These are phyloP conservation scores for Iris macrosiphon DNA, from an alignment of 106 monocot species.

Conservation along the genomic window DNA sequence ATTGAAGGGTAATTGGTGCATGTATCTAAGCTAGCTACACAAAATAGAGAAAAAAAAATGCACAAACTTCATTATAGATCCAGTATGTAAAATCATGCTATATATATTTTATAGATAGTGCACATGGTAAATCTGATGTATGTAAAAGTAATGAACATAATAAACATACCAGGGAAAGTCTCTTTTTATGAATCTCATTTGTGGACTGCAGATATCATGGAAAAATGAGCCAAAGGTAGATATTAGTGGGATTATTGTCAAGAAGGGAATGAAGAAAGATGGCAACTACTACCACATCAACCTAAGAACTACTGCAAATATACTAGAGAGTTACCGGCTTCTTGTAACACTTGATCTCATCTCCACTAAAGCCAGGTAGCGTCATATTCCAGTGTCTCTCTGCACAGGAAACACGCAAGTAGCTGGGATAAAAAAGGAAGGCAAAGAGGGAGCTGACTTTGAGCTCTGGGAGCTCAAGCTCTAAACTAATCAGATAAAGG, in stretches of 20 bases:
- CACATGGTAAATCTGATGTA: neutral
- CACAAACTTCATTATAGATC: neutral
- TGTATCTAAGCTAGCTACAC: neutral
- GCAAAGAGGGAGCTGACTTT: no score
- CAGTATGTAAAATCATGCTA: neutral
- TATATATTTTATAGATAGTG: no score
- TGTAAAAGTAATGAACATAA: neutral
- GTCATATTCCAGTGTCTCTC: conserved; percentile 90
- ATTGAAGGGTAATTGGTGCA: neutral
- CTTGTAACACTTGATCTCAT: conserved; percentile 82
- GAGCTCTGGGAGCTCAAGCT: no score
- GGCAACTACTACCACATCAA: neutral
- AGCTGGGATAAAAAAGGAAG: neutral
- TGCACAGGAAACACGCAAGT: conserved; percentile 17
- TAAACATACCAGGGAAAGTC: conserved; percentile 63
- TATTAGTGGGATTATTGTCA: neutral
- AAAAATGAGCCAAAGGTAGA: conserved; percentile 5
- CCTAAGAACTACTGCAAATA: neutral
- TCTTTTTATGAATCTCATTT: conserved; percentile 86
- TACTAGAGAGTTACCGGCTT: conserved; percentile 47
- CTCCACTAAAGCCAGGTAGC: conserved; percentile 82
- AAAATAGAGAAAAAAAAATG: neutral
- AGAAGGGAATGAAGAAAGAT: neutral
- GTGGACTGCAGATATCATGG: conserved; percentile 30
- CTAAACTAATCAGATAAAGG: neutral